Conservation (phyloP, 2,329 filamentous ascomycete genomes). For the Scytalidium sp. region DNA sequence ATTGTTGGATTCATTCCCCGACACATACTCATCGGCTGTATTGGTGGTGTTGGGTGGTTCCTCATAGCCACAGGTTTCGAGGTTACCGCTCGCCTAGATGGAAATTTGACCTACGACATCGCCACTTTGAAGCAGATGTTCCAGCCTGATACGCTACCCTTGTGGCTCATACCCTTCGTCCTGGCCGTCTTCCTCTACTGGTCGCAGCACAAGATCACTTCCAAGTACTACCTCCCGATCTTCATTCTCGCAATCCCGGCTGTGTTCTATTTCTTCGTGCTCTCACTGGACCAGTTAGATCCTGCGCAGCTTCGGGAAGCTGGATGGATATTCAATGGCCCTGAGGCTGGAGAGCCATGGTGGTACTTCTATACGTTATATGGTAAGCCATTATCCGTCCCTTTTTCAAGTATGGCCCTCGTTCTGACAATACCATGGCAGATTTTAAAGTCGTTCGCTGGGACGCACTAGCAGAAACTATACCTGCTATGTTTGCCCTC, state of each 20-base stretch:
- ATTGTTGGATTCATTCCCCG: conserved; percentile 96
- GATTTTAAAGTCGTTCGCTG: conserved; percentile 81
- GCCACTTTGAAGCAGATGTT: conserved; percentile 74
- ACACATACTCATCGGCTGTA: conserved; percentile 94
- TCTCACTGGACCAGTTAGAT: conserved; percentile 64
- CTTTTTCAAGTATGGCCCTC: conserved; percentile 13
- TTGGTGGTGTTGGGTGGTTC: conserved; percentile 96
- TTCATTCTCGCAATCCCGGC: conserved; percentile 80
- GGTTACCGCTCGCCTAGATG: conserved; percentile 84
- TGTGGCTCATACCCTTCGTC: conserved; percentile 79
- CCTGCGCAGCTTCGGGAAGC: conserved; percentile 63
- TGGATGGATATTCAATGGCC: conserved; percentile 91
- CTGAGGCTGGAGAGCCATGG: conserved; percentile 80
- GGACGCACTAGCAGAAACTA: conserved; percentile 75
- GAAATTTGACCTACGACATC: conserved; percentile 78
- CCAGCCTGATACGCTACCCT: conserved; percentile 67
- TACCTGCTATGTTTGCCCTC: conserved; percentile 93
- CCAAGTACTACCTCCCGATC: conserved; percentile 79
- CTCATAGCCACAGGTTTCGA: conserved; percentile 88
- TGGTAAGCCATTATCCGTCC: conserved; percentile 53
- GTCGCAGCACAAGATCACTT: conserved; percentile 72
- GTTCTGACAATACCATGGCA: conserved; percentile 31
- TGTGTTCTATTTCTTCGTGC: conserved; percentile 75
- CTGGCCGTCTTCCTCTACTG: conserved; percentile 75
- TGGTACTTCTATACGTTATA: conserved; percentile 98